phyloP scores from a whole-genome alignment of 1,284 basidiomycete genomes.

The Cryptococcus jaspeensis region DNA sequence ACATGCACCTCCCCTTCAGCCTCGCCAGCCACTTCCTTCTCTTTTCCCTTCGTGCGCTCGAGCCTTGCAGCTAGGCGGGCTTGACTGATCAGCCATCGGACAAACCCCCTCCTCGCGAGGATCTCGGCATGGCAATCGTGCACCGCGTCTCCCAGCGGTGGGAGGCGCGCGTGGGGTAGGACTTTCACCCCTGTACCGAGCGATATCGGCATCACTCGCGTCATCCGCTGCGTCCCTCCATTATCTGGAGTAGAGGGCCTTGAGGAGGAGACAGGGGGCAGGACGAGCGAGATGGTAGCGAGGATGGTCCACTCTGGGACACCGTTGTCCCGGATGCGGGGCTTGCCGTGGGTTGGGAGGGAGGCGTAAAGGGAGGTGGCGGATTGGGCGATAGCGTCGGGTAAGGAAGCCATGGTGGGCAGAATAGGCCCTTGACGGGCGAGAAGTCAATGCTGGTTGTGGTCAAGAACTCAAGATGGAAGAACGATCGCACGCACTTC shows the following conservation, averaged over 20 bases:
- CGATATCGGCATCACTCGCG: conserved; percentile 60
- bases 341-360: conserved; percentile 47
- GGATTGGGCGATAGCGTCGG: conserved; percentile 12
- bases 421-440: too few relatives aligned
- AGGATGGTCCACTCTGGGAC: conserved; percentile 52
- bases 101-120: conserved; percentile 72
- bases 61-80: background rate
- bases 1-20: conserved; percentile 37
- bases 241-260: background rate
- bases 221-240: background rate
- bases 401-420: background rate
- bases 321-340: conserved; percentile 42
- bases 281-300: conserved; percentile 39
- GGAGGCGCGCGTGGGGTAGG: conserved; percentile 65
- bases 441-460: too few relatives aligned
- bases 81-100: conserved; percentile 69
- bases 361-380: conserved; percentile 28
- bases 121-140: conserved; percentile 92
- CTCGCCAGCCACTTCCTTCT: conserved; percentile 52
- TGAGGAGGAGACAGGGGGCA: background rate
- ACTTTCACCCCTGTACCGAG: conserved; percentile 85
- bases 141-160: conserved; percentile 71
- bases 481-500: too few relatives aligned
- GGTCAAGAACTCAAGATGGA: too few relatives aligned
- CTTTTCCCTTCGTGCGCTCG: conserved; percentile 41